Base-by-base conservation (phyloP, 768 basidiomycete species). In the Suillus plorans region DNA sequence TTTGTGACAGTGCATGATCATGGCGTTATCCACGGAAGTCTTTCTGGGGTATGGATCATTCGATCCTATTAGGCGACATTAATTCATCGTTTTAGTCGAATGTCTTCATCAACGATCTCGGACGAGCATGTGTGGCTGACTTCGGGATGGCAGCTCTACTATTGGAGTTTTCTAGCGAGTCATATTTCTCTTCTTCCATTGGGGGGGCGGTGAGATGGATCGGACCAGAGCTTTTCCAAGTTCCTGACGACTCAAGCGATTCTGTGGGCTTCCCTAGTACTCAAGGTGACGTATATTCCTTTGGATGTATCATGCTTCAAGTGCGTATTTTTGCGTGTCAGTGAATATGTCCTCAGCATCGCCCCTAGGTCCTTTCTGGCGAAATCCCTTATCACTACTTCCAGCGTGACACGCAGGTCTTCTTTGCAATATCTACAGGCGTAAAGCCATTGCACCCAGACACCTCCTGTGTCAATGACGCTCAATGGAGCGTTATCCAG, bases 231-330 rank as follows among this genome's bases (percentile, higher is more conserved):
- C 44, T 65, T 12, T 47, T 62, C 37, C 45, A 56, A 22, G 20
- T 49, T 5, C 39, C 53, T 3, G 55, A 59, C 1, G 36, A 44
- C n/a, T 36, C 31, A 45, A 36, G 36, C 13, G 5, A 53, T 25
- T 45, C 6, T 28, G 37, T n/a, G 53, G 2, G n/a, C 13, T 49
- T 28, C 12, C 61, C 64, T 12, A 66, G n/a, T 18, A 31, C 39
- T 16, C 47, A 52, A 36, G 53, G 47, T 20, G 56, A 67, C 13
- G 31, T 66, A 28, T 67, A 66, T 45, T 66, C 66, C 13, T 66
- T 66, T 44, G 79, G 74, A 8, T 77, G 76, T 49, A 70, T 78
- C 22, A 74, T 66, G 57, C 49, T 67, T 10, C 65, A 66, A 61
- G 65, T 67, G 28, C 28, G 66, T 66, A 13, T 78, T 69, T 74